Evolutionary conservation across 768 basidiomycete species (phyloP), one percentile per base, ranked within the genome.

Genomic region (Sarcodon aspratus): DNA sequence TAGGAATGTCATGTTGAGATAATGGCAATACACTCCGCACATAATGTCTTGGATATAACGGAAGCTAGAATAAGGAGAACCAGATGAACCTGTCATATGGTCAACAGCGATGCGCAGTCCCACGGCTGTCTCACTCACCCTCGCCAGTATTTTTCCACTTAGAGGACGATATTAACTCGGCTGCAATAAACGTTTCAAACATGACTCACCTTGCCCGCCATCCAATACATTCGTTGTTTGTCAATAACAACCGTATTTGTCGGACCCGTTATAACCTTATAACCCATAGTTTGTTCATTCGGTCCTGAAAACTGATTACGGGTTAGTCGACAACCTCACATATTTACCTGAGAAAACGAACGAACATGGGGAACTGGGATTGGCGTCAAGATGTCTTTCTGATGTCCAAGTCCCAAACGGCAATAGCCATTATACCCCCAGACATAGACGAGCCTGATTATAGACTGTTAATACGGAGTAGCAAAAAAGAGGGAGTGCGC

Each of bases 111-210:
- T 5, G 21, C 21, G 21, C 21, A 27, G 21, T 27, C 21, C 21
- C 21, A 27, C 21, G 21, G 21, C 21, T 27, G 21, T 27, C 7
- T 33, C 17, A 56, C 66, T 47, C 56, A 78, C 92, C 94, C 64
- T 96, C 94, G 9, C 94, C 94, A 6, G 90, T 92, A 54, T 82
- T 88, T 65, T 97, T 97, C 88, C 89, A 98, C 79, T 92, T 62
- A 11, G 36, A 59, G 48, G 27, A 17, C 48, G 38, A 34, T 13
- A 43, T 40, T 51, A 49, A 27, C 17, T 13, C 27, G 17, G 9
- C 9, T 13, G 3, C 13, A 42, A 17, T 42, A 42, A 8, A 27
- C 9, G 17, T 38, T 27, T 31, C 15, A 10, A 37, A 35, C 7
- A 27, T 42, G 55, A 36, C 58, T 57, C 55, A 78, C 83, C 71